Evolutionary conservation across 257 asterid species (phyloP), one percentile per base, ranked within the genome.

Genomic region (Osmanthus fragrans): DNA sequence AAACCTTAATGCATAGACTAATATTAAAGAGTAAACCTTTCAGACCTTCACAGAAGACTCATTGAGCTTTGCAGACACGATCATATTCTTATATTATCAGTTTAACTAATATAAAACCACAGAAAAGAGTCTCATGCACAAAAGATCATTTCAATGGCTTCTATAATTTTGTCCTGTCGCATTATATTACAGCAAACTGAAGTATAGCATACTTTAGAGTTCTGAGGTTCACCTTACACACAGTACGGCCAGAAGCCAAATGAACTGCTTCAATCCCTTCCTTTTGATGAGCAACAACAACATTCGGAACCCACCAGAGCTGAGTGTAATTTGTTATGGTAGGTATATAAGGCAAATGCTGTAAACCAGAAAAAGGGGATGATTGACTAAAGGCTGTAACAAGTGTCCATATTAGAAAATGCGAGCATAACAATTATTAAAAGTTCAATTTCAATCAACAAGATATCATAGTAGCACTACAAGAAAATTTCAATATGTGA

Each of bases 221-320:
- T 68, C 79, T 23, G 30, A 42, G 66, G 74, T 74, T 86, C 82
- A 93, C 99, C 98, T 92, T 91, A 82, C 99, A 95, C 58, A 95
- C 15, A 23, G 98, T 95, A 84, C 97, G 98, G 3, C 99, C 98
- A 49, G 99, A 75, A 76, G 98, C 99, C 83, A 95, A 85, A 90
- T 95, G 99, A 85, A 93, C 79, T 78, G 96, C 99, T 88, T 95
- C 99, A 79, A 95, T 93, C 72, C 98, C 99, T 87, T 93, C 98
- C 80, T 93, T 95, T 78, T 90, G 92, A 83, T 95, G 98, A 85
- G 92, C 94, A 86, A 95, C 97, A 65, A 95, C 91, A 79, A 93
- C 97, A 82, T 95, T 95, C 80, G 99, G 97, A 45, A 95, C 98
- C 99, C 97, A 95, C 99, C 99, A 95, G 70, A 93, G 90, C 79